Evolutionary conservation across 805 yeast species (phyloP).

Genomic region (Suhomyces vadensis): DNA sequence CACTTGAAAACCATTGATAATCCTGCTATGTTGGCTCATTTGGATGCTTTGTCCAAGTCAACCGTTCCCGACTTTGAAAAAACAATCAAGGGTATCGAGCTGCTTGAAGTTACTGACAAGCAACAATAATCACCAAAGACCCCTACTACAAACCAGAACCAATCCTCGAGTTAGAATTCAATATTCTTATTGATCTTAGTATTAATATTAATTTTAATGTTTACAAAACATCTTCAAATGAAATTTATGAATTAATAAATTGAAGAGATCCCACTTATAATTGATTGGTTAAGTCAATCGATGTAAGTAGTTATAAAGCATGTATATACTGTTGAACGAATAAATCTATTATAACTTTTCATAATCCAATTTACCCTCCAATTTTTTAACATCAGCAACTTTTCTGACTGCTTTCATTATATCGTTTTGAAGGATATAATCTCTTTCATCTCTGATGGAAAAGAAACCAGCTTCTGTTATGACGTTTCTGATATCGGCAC

Average conservation of each 20-base stretch:
- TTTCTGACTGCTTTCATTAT: constrained; percentile 97
- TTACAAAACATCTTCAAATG: not conserved
- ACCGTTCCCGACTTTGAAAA: constrained; percentile 32
- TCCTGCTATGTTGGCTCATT: constrained; percentile 38
- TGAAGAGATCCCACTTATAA: not conserved
- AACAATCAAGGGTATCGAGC: constrained; percentile 25
- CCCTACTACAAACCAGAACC: no score
- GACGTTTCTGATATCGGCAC: constrained; percentile 97
- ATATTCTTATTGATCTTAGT: no score
- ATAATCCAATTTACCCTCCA: constrained; percentile 94
- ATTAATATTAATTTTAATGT: no score
- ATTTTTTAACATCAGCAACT: constrained; percentile 93
- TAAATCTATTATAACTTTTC: constrained; percentile 68
- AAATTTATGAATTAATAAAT: not conserved
- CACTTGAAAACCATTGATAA: constrained; percentile 37
- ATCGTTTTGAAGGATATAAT: constrained; percentile 89
- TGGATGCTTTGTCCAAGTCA: constrained; percentile 37
- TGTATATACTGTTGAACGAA: constrained; percentile 1
- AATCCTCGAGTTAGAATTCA: no score
- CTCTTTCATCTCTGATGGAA: constrained; percentile 97
- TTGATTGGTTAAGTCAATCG: not conserved
- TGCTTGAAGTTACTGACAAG: not conserved
- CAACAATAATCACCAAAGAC: not conserved
- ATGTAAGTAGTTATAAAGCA: constrained; percentile 2
- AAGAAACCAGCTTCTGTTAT: constrained; percentile 98